Conservation (phyloP, 352 stramenopile species). For the Globisporangium emineosum region DNA sequence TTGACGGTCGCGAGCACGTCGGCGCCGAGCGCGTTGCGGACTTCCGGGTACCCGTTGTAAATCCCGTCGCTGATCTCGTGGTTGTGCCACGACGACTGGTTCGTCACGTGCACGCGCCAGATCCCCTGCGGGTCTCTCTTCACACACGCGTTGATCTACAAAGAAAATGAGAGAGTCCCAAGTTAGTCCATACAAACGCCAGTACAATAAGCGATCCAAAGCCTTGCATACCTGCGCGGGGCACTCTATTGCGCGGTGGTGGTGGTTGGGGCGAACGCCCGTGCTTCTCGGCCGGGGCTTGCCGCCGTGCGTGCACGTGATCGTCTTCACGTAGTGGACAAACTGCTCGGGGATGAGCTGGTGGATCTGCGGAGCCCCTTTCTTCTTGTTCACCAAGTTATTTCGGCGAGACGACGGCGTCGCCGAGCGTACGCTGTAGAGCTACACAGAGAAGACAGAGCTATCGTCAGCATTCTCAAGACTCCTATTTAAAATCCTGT, state of each 20-base stretch:
- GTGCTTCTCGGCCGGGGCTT: conserved; percentile 26
- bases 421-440: conserved; percentile 31
- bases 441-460: conserved; percentile 9
- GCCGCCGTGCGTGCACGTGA: conserved; percentile 33
- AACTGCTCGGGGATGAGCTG: conserved; percentile 27
- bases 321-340: conserved; percentile 32
- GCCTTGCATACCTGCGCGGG: conserved; percentile 22
- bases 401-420: conserved; percentile 28
- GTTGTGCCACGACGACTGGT: conserved; percentile 35
- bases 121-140: conserved; percentile 19
- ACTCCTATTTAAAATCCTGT: too few species aligned
- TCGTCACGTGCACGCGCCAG: conserved; percentile 32
- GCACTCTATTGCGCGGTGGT: conserved; percentile 32
- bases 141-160: conserved; percentile 39
- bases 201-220: neutral
- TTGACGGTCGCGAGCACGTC: conserved; percentile 31
- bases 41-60: conserved; percentile 30
- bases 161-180: neutral
- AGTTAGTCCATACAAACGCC: neutral
- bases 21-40: conserved; percentile 27
- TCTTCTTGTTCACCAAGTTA: conserved; percentile 22
- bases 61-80: conserved; percentile 26
- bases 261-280: conserved; percentile 22
- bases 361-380: neutral
- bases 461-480: neutral